Percentiles rank a stretch among this genome's conserved stretches.
phyloP scores from a whole-genome alignment of 164 flowering plant species.

The Magnolia kwangsiensis region DNA sequence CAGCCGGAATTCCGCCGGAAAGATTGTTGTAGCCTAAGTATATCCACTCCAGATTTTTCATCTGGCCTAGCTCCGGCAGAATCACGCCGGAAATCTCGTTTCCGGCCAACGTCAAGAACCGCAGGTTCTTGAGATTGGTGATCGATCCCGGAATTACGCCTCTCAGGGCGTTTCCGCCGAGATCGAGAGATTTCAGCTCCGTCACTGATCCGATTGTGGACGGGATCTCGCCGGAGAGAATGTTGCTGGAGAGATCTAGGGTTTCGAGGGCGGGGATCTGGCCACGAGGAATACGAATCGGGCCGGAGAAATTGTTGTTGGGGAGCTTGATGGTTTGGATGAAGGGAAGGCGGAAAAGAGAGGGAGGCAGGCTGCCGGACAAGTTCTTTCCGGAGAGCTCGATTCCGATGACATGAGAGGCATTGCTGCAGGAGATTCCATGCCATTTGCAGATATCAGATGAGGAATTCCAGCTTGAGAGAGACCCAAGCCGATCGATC shows the following conservation, averaged over 20 bases:
- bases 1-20: constrained; percentile 62
- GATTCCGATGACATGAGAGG: constrained; percentile 39
- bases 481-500: constrained; percentile 40
- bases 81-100: constrained; percentile 60
- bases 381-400: constrained; percentile 60
- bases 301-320: constrained; percentile 47
- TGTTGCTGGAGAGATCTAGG: constrained; percentile 48
- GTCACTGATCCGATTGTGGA: constrained; percentile 35
- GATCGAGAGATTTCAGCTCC: constrained; percentile 49
- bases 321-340: constrained; percentile 54
- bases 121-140: constrained; percentile 30
- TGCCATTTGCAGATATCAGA: constrained; percentile 49
- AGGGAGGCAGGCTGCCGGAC: constrained; percentile 43
- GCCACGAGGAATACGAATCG: constrained; percentile 33
- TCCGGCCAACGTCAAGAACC: constrained; percentile 33
- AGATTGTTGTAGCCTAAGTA: constrained; percentile 80
- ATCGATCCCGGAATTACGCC: constrained; percentile 38
- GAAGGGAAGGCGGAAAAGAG: constrained; percentile 41
- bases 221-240: constrained; percentile 39
- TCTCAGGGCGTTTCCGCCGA: constrained; percentile 50
- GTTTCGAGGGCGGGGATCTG: constrained; percentile 22
- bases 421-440: constrained; percentile 53
- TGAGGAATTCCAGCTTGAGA: constrained; percentile 52
- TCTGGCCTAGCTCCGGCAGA: constrained; percentile 40
- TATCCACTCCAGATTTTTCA: constrained; percentile 61